Percentiles rank a stretch among this genome's conserved stretches.
These are phyloP conservation scores for Saksenaea oblongispora DNA, from an alignment of 371 early-diverging fungal genomes.

Conservation along the genomic window DNA sequence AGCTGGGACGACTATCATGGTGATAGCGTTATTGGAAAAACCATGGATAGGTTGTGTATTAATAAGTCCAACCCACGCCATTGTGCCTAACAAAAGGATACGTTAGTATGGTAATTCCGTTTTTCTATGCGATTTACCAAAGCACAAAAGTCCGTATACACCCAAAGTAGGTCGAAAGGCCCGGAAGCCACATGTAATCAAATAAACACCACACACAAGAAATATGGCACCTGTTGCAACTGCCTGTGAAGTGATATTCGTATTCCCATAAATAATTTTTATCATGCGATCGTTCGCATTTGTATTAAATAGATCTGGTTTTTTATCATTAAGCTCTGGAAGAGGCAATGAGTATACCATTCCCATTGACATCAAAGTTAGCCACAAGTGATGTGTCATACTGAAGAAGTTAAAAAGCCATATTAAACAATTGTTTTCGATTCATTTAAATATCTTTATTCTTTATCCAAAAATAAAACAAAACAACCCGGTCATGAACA, in stretches of 20 bases:
- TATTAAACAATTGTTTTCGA: too few species aligned
- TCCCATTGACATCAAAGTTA: too few species aligned
- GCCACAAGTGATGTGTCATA: too few species aligned
- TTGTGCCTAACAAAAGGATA: constrained; percentile 5
- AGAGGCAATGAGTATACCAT: background rate
- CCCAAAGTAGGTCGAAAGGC: constrained; percentile 24
- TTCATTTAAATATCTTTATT: too few species aligned
- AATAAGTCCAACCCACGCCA: constrained; percentile 21
- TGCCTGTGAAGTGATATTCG: constrained; percentile 23
- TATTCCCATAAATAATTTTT: constrained; percentile 11
- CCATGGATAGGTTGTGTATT: constrained; percentile 25
- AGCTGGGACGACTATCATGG: constrained; percentile 24
- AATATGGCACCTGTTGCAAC: constrained; percentile 29
- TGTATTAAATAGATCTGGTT: background rate
- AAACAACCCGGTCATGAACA: too few species aligned
- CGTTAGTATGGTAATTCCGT: background rate
- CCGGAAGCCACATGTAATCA: constrained; percentile 30
- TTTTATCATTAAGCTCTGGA: background rate
- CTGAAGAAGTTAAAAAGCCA: too few species aligned
- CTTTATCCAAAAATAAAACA: too few species aligned
- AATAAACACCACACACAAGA: constrained; percentile 30
- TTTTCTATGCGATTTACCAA: constrained; percentile 19
- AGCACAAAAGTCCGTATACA: constrained; percentile 34
- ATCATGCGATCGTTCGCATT: background rate
- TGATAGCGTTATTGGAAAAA: constrained; percentile 20